Base-by-base conservation (phyloP, 345 rosid genomes). In the Orychophragmus violaceus region DNA sequence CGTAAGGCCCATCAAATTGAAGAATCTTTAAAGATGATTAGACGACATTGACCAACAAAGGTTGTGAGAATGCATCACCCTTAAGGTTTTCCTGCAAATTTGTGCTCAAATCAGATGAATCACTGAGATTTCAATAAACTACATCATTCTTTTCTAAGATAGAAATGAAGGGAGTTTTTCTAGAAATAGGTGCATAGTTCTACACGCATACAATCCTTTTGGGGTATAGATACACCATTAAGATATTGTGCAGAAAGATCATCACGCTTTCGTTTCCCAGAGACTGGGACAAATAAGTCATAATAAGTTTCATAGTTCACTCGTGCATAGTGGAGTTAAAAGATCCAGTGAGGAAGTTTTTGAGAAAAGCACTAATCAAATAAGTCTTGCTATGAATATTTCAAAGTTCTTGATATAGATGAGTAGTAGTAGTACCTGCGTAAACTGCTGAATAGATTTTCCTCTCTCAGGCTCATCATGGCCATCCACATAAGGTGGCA, bases 241-340 rank as follows among this genome's bases (percentile, higher is more conserved):
- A 82, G 84, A 85, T 81, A 88, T 45, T 78, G 90, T 0, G 77
- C 39, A 42, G 88, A 60, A 41, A 87, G 72, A 61, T 94, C 99
- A 45, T 88, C 99, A 59, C 97, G 99, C 80, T 90, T 94, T 46
- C 99, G 80, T 74, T 94, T 94, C 71, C 96, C 96, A 37, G 95
- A 58, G 54, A 96, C 58, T 70, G 69, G 46, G 71, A 63, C 82
- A 80, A 94, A 88, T 84, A 94, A 88, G 77, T 90, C 95, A 63
- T 18, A 46, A 21, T 64, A 56, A 37, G 70, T 63, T 33, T 10
- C 30, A 24, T 63, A 25, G n/a, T 48, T 42, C 5, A 42, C 22
- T 63, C 66, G 45, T 17, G 30, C 21, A 44, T 41, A 5, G 39
- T 24, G n/a, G n/a, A n/a, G n/a, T n/a, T n/a, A n/a, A 29, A 53